Evolutionary conservation across 306 rosid species (phyloP), one percentile per base, ranked within the genome.

Genomic region (Pyrus pyrifolia): DNA sequence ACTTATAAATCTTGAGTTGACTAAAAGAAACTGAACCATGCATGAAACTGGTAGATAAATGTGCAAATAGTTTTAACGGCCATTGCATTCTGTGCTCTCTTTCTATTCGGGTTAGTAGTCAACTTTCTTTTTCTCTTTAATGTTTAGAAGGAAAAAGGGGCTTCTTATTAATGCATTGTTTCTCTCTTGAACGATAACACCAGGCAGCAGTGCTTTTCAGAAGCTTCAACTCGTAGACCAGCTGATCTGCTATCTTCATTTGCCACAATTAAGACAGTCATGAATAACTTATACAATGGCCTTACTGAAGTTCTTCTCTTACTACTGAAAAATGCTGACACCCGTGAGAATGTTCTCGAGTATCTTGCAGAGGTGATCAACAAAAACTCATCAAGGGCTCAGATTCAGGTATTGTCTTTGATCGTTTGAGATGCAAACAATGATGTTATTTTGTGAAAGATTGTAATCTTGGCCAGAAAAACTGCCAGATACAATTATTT

Each of bases 201-300:
- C 95, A 96, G 99, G 78, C 93, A 86, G 72, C 99, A 91, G 82
- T 96, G 97, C 81, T 96, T 96, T 87, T 88, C 99, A 60, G 99
- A 96, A n/a, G 87, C 90, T 69, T 88, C 97, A 59, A 89, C 86
- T 75, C 93, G 87, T 67, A 88, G 98, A 33, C 94, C 89, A 11
- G 27, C 96, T 78, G 98, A 93, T 86, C 83, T 96, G 81, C 76
- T 89, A 72, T 89, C 98, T 70, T 91, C 99, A 33, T 93, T 91
- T 79, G 75, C 89, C 67, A 91, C 99, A 9, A 96, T 93, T 31
- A 96, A 92, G 86, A 86, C 90, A 11, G 91, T 87, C 53, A 88
- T 89, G 96, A 92, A 92, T 81, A 89, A 69, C 82, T 80, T 96
- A 72, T 96, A 91, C 70, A 93, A 88, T 73, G 99, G 99, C 62